Evolutionary conservation across 768 basidiomycete genomes (phyloP).

Genomic region (Amanita rubescens): DNA sequence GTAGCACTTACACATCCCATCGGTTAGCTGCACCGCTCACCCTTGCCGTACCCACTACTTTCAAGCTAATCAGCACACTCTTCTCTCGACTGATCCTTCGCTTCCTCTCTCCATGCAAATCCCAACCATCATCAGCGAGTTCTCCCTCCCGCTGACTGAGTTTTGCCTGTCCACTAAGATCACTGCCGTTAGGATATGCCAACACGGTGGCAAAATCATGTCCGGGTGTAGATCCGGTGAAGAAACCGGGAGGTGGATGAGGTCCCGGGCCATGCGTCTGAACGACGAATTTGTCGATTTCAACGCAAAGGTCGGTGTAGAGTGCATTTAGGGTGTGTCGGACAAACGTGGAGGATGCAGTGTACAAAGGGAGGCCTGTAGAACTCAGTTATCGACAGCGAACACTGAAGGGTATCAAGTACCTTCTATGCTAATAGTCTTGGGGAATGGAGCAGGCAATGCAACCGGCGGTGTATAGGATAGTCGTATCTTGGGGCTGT

Average conservation of each 20-base stretch:
- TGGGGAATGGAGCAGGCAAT: constrained; percentile 64
- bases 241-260: not conserved
- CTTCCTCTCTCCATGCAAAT: constrained; percentile 13
- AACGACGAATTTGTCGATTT: constrained; percentile 42
- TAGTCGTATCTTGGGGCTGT: constrained; percentile 56
- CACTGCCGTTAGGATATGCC: not conserved
- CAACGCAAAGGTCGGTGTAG: constrained; percentile 57
- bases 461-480: constrained; percentile 62
- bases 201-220: not conserved
- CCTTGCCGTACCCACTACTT: constrained; percentile 50
- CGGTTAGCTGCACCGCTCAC: constrained; percentile 56
- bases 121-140: not conserved
- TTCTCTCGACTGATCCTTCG: constrained; percentile 42
- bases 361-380: constrained; percentile 64
- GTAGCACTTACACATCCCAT: constrained; percentile 64
- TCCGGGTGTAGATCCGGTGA: not conserved
- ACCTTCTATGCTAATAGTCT: constrained; percentile 69
- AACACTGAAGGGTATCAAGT: constrained; percentile 8
- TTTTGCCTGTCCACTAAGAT: not conserved
- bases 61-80: constrained; percentile 45
- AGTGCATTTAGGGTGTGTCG: constrained; percentile 71
- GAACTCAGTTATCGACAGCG: not conserved
- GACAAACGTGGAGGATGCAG: constrained; percentile 61
- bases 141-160: not conserved
- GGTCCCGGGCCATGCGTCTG: constrained; percentile 21